A percentile compares a stretch with the other conserved stretches of the same genome.
Evolutionary conservation across 164 flowering plant species (phyloP).

Genomic region (Cinnamomum chago): DNA sequence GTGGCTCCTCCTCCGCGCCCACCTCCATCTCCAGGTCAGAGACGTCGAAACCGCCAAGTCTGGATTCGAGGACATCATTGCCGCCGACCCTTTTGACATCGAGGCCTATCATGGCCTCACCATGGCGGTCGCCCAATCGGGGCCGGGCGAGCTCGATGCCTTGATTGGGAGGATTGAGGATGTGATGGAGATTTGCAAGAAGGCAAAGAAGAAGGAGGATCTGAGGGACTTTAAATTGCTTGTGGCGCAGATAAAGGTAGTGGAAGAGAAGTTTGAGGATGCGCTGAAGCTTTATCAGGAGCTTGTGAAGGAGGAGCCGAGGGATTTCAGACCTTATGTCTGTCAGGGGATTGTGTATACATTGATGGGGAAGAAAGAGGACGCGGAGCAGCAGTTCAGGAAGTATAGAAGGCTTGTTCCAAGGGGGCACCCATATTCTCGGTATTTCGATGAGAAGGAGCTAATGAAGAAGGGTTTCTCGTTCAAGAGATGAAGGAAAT

Average conservation of each 20-base stretch:
- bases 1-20: constrained; percentile 65
- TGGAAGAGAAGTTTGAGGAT: constrained; percentile 53
- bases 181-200: constrained; percentile 57
- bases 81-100: constrained; percentile 55
- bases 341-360: constrained; percentile 86
- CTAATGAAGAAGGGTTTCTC: constrained; percentile 56
- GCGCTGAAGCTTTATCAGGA: constrained; percentile 78
- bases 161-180: constrained; percentile 49
- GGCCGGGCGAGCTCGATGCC: constrained; percentile 27
- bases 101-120: constrained; percentile 86
- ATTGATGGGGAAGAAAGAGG: constrained; percentile 58
- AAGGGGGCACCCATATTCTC: constrained; percentile 66
- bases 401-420: constrained; percentile 80
- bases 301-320: constrained; percentile 79
- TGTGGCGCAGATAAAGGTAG: constrained; percentile 64
- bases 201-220: constrained; percentile 49
- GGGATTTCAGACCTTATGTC: constrained; percentile 87
- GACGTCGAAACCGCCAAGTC: constrained; percentile 46
- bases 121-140: constrained; percentile 44
- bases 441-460: constrained; percentile 64
- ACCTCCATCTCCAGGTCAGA: constrained; percentile 41
- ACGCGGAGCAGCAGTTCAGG: constrained; percentile 71
- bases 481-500: constrained; percentile 32
- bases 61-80: constrained; percentile 54
- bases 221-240: constrained; percentile 76